Conservation (phyloP, 345 rosid genomes). For the Populus ilicifolia region DNA sequence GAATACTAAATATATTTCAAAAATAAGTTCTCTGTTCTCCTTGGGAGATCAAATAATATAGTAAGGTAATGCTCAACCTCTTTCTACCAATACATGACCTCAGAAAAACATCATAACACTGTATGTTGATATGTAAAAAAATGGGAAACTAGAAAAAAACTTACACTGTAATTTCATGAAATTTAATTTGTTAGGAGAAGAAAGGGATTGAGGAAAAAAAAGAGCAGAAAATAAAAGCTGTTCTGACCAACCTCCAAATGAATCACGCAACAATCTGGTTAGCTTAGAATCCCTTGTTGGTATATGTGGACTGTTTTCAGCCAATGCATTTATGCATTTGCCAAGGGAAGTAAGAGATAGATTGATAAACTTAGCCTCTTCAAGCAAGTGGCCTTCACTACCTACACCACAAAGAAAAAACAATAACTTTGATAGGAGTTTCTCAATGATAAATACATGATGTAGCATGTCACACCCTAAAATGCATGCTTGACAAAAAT, state of each 20-base stretch:
- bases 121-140: neutral
- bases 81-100: neutral
- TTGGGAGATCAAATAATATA: neutral
- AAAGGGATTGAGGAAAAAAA: neutral
- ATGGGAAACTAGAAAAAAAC: neutral
- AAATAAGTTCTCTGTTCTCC: neutral
- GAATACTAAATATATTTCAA: neutral
- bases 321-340: constrained; percentile 93
- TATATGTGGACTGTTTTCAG: constrained; percentile 87
- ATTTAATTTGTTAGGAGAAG: neutral
- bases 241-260: constrained; percentile 69
- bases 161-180: neutral
- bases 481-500: neutral
- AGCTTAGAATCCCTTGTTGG: constrained; percentile 93
- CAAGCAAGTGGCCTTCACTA: constrained; percentile 79
- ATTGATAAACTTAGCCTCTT: constrained; percentile 93
- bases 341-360: constrained; percentile 91
- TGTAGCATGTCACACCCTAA: neutral
- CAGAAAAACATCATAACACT: neutral
- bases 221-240: constrained; percentile 1
- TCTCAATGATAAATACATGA: neutral
- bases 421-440: neutral
- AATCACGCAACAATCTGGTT: constrained; percentile 93
- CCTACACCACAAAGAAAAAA: constrained; percentile 45
- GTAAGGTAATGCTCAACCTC: neutral